These are phyloP conservation scores for Fraxinus floribunda DNA, from an alignment of 305 asterid genomes.

Conservation along the genomic window DNA sequence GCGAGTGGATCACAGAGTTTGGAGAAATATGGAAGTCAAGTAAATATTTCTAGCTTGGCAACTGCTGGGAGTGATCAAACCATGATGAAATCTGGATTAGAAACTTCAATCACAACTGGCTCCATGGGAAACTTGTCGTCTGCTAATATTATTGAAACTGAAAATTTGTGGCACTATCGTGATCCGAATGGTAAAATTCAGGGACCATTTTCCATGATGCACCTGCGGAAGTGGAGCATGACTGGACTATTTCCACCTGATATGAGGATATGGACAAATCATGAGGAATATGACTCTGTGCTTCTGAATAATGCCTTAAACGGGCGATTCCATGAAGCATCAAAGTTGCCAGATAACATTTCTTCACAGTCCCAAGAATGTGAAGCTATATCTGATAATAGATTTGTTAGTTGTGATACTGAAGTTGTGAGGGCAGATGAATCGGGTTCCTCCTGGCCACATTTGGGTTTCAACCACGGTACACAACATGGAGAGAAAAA, in stretches of 20 bases:
- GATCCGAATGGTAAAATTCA: conserved; percentile 89
- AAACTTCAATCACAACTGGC: conserved; percentile 39
- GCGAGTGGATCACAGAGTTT: conserved; percentile 35
- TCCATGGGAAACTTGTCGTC: conserved; percentile 37
- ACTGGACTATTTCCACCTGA: conserved; percentile 83
- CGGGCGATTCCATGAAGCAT: conserved; percentile 50
- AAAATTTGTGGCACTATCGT: conserved; percentile 93
- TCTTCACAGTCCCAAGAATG: conserved; percentile 39
- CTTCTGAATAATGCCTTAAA: conserved; percentile 68
- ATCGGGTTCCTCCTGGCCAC: conserved; percentile 31
- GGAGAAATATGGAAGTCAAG: conserved; percentile 38
- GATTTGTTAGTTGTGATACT: conserved; percentile 14
- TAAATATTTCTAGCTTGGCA: conserved; percentile 24
- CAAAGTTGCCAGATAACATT: conserved; percentile 37
- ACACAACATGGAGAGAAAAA: conserved; percentile 14
- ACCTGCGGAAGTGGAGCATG: conserved; percentile 80
- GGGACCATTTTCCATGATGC: conserved; percentile 90
- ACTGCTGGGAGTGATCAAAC: conserved; percentile 37
- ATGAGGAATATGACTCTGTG: conserved; percentile 68
- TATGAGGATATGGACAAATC: conserved; percentile 89
- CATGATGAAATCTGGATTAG: conserved; percentile 44
- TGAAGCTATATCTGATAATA: conserved; percentile 33
- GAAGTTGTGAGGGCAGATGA: conserved; percentile 38
- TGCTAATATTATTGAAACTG: conserved; percentile 51
- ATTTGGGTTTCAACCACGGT: conserved; percentile 4